phyloP scores from a whole-genome alignment of 2,329 filamentous ascomycete species.

The Torrubiella hemipterigena region DNA sequence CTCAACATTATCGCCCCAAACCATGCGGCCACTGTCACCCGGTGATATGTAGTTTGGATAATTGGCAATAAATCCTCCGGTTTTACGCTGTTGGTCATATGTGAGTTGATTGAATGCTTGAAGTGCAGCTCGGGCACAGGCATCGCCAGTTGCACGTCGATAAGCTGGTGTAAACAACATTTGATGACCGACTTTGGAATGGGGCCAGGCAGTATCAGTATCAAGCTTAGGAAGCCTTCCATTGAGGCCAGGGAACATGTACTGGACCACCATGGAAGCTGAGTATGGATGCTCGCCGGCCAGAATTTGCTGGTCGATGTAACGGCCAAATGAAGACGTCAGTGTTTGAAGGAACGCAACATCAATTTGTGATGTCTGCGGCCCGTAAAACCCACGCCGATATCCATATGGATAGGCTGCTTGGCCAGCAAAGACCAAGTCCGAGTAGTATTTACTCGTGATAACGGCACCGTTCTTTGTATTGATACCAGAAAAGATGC shows the following conservation, averaged over 20 bases:
- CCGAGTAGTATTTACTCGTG: background rate
- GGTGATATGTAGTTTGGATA: slow-evolving; percentile 6
- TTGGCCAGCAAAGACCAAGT: slow-evolving; percentile 4
- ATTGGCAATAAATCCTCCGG: slow-evolving; percentile 1
- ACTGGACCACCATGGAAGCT: slow-evolving; percentile 5
- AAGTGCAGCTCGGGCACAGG: background rate
- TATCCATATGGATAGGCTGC: slow-evolving; percentile 4
- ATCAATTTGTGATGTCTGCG: slow-evolving; percentile 3
- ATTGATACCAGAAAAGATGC: slow-evolving; percentile 1
- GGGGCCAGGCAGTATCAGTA: slow-evolving; percentile 4
- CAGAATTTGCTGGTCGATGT: slow-evolving; percentile 1
- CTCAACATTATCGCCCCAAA: slow-evolving; percentile 3
- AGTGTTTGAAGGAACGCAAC: slow-evolving; percentile 1
- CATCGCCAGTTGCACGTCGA: background rate
- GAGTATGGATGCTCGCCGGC: slow-evolving; percentile 2
- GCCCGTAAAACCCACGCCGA: slow-evolving; percentile 5
- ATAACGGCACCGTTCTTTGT: background rate
- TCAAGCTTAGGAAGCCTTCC: slow-evolving; percentile 1
- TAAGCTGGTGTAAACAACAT: slow-evolving; percentile 4
- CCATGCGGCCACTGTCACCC: slow-evolving; percentile 1
- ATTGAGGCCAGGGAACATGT: slow-evolving; percentile 3
- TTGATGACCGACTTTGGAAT: slow-evolving; percentile 2
- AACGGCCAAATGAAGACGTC: slow-evolving; percentile 1
- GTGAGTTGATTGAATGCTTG: slow-evolving; percentile 1
- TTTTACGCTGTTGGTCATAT: background rate